Evolutionary conservation across 1,284 basidiomycete genomes (phyloP).

Genomic region (Cryptococcus sp.): DNA sequence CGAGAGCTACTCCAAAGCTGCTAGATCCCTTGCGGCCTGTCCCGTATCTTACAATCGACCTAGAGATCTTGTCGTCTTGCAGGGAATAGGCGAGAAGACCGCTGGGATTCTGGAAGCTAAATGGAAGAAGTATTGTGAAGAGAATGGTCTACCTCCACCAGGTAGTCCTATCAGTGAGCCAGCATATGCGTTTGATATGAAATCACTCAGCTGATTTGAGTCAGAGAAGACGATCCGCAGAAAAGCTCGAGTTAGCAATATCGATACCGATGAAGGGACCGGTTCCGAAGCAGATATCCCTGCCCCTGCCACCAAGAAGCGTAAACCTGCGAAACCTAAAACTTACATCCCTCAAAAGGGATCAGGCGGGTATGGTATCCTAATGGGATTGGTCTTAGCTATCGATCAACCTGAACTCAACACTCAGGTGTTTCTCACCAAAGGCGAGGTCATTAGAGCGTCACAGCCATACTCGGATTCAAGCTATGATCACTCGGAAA

Average conservation of each 20-base stretch:
- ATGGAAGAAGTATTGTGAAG: constrained; percentile 30
- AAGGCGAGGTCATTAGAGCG: constrained; percentile 33
- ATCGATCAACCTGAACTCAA: constrained; percentile 27
- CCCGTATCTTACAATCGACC: constrained; percentile 37
- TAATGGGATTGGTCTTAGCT: constrained; percentile 36
- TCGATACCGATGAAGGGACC: constrained; percentile 1
- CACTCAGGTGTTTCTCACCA: constrained; percentile 35
- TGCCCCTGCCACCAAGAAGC: constrained; percentile 13
- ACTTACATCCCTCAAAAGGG: constrained; percentile 36
- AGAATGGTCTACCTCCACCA: constrained; percentile 26
- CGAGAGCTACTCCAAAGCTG: constrained; percentile 37
- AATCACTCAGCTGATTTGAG: too few species aligned
- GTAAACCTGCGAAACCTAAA: constrained; percentile 16
- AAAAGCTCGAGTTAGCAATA: not conserved
- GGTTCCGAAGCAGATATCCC: constrained; percentile 6
- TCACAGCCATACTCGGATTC: constrained; percentile 36
- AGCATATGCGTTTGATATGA: too few species aligned
- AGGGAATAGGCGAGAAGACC: constrained; percentile 40
- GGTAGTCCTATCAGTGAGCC: constrained; percentile 25
- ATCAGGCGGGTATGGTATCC: constrained; percentile 42
- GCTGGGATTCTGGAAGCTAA: constrained; percentile 34
- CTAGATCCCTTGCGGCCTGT: constrained; percentile 35
- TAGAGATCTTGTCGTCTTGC: constrained; percentile 33
- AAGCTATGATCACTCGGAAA: constrained; percentile 39
- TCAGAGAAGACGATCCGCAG: not conserved